phyloP scores from a whole-genome alignment of 2,329 filamentous ascomycete genomes.

The Didymella pomorum region DNA sequence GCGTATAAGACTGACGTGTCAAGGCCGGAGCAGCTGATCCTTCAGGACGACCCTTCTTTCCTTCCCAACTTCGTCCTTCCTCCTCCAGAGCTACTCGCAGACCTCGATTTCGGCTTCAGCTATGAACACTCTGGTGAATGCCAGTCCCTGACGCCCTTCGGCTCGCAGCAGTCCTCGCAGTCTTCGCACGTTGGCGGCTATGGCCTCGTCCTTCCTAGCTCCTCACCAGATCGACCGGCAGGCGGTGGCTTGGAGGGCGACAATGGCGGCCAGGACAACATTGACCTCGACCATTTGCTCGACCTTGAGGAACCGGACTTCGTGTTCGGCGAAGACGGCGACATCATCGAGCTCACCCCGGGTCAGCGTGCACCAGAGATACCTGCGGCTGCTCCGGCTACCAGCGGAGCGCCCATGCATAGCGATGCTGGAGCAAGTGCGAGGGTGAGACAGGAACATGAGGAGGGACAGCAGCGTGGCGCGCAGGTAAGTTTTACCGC shows the following conservation, averaged over 20 bases:
- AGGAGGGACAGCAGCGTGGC: slow-evolving; percentile 48
- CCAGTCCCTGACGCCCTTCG: slow-evolving; percentile 50
- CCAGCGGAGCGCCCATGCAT: slow-evolving; percentile 24
- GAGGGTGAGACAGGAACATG: slow-evolving; percentile 54
- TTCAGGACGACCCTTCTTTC: slow-evolving; percentile 86
- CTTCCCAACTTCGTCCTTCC: slow-evolving; percentile 71
- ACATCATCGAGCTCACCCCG: slow-evolving; percentile 59
- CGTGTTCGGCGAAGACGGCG: slow-evolving; percentile 68
- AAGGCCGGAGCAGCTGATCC: slow-evolving; percentile 77
- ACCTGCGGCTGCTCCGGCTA: slow-evolving; percentile 26
- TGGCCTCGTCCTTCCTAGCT: slow-evolving; percentile 58
- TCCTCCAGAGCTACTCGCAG: slow-evolving; percentile 62
- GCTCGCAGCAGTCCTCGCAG: slow-evolving; percentile 37
- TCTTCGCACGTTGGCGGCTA: slow-evolving; percentile 31
- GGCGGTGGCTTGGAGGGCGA: slow-evolving; percentile 55
- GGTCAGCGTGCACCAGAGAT: slow-evolving; percentile 18
- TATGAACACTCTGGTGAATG: slow-evolving; percentile 45
- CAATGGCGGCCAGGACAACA: slow-evolving; percentile 48
- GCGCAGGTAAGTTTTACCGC: slow-evolving; percentile 48
- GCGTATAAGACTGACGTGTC: slow-evolving; percentile 16
- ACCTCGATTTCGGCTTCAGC: slow-evolving; percentile 51
- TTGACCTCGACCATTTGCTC: slow-evolving; percentile 54
- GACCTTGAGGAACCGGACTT: slow-evolving; percentile 62
- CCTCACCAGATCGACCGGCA: slow-evolving; percentile 53
- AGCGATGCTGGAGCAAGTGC: slow-evolving; percentile 50